phyloP scores from a whole-genome alignment of 108 stramenopile species.

The Pseudonitzschia multiseries region DNA sequence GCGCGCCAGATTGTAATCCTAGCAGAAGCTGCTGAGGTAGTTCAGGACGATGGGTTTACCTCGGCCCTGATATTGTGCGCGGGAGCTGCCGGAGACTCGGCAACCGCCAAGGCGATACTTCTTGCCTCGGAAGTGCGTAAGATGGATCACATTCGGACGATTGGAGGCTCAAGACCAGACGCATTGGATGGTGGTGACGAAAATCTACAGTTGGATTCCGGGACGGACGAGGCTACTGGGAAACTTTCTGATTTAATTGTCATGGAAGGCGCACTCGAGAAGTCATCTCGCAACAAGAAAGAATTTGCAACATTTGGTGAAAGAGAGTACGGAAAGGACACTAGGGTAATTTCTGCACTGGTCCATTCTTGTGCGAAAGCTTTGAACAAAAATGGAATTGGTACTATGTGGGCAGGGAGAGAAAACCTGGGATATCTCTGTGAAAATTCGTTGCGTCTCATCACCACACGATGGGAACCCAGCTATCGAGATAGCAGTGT shows the following conservation, averaged over 20 bases:
- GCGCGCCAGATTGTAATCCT: conserved; percentile 66
- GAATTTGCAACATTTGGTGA: conserved; percentile 36
- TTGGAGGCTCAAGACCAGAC: conserved; percentile 53
- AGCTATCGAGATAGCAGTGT: conserved; percentile 61
- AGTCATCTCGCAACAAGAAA: neutral
- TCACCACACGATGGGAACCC: conserved; percentile 60
- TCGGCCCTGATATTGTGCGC: conserved; percentile 81
- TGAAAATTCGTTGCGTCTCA: conserved; percentile 68
- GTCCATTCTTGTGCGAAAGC: conserved; percentile 71
- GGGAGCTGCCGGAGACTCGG: conserved; percentile 78
- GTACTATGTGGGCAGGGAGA: conserved; percentile 77
- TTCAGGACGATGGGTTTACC: conserved; percentile 81
- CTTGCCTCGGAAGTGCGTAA: conserved; percentile 71
- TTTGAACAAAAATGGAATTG: conserved; percentile 64
- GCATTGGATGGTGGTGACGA: conserved; percentile 35
- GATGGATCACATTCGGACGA: conserved; percentile 72
- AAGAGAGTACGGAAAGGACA: conserved; percentile 80
- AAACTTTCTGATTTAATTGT: neutral
- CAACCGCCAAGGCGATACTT: conserved; percentile 81
- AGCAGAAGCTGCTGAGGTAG: conserved; percentile 79
- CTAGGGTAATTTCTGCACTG: conserved; percentile 60
- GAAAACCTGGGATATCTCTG: conserved; percentile 76
- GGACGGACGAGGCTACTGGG: neutral
- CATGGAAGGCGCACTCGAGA: neutral
- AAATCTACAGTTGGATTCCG: conserved; percentile 19